These are phyloP conservation scores for Daldinia sp. DNA, from an alignment of 2,329 filamentous ascomycete species.

Conservation along the genomic window DNA sequence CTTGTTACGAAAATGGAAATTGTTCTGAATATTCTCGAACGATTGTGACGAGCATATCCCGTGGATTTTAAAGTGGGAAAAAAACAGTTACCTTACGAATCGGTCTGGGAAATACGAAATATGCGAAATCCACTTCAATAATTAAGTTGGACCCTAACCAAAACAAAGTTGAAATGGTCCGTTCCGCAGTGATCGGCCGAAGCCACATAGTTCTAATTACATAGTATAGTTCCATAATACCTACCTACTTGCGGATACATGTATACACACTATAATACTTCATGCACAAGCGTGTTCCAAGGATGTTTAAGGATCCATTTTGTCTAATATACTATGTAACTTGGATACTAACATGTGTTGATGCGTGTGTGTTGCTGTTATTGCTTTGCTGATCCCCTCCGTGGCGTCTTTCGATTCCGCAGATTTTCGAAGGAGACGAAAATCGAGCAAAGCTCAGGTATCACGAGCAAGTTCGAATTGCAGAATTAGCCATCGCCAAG, in stretches of 20 bases:
- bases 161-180: conserved; percentile 37
- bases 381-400: conserved; percentile 4
- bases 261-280: neutral
- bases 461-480: conserved; percentile 1
- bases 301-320: conserved; percentile 15
- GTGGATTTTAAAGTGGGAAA: neutral
- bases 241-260: neutral
- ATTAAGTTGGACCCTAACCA: conserved; percentile 22
- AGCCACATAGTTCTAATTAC: conserved; percentile 33
- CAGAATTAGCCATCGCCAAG: neutral
- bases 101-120: conserved; percentile 24
- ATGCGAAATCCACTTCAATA: conserved; percentile 27
- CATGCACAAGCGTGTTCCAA: conserved; percentile 22
- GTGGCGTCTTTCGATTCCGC: conserved; percentile 30
- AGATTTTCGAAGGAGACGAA: conserved; percentile 19
- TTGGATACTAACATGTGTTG: conserved; percentile 9
- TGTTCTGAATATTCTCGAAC: conserved; percentile 22
- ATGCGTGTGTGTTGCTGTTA: conserved; percentile 3
- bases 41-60: conserved; percentile 11
- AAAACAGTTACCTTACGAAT: neutral
- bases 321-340: conserved; percentile 10
- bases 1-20: conserved; percentile 3
- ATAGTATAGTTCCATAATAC: neutral
- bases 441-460: conserved; percentile 1
- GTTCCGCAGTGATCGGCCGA: conserved; percentile 41